These are phyloP conservation scores for Melastoma candidum DNA, from an alignment of 441 rosid species.

Conservation along the genomic window DNA sequence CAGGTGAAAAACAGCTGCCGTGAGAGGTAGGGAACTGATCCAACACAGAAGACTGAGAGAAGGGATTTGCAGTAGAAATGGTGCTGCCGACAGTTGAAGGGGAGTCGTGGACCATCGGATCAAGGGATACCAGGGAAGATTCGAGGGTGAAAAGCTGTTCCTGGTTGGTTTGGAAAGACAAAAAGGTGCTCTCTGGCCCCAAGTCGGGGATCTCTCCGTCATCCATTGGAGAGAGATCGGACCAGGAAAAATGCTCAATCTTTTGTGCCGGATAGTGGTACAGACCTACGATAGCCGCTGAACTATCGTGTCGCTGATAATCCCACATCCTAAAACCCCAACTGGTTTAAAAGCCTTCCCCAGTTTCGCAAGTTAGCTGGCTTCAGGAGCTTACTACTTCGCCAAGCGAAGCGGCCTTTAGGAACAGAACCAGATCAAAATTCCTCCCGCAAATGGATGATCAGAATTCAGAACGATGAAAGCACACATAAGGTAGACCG, in stretches of 20 bases:
- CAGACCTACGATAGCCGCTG: slow-evolving; percentile 27
- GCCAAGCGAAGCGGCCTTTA: too few species aligned
- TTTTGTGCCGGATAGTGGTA: slow-evolving; percentile 32
- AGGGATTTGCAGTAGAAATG: slow-evolving; percentile 43
- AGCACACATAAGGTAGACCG: too few species aligned
- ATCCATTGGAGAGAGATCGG: slow-evolving; percentile 32
- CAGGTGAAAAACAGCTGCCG: slow-evolving; percentile 39
- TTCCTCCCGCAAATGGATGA: too few species aligned
- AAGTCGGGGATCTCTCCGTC: slow-evolving; percentile 23
- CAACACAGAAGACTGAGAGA: slow-evolving; percentile 42
- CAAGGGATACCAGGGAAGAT: slow-evolving; percentile 35
- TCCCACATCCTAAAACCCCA: slow-evolving; percentile 27
- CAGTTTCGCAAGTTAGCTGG: too few species aligned
- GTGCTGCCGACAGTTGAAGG: slow-evolving; percentile 29
- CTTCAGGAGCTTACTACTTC: too few species aligned
- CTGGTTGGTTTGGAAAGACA: slow-evolving; percentile 29
- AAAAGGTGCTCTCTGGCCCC: slow-evolving; percentile 33
- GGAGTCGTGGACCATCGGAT: slow-evolving; percentile 30
- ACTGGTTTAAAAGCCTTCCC: too few species aligned
- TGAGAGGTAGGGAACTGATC: slow-evolving; percentile 42
- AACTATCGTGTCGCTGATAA: slow-evolving; percentile 30
- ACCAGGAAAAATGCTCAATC: slow-evolving; percentile 21
- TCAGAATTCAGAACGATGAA: too few species aligned
- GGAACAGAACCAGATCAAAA: too few species aligned
- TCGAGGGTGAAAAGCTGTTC: slow-evolving; percentile 53